A percentile compares a stretch with the other conserved stretches of the same genome.
phyloP scores from a whole-genome alignment of 495 filamentous ascomycete species.

The Penicillium dipodomyicola region DNA sequence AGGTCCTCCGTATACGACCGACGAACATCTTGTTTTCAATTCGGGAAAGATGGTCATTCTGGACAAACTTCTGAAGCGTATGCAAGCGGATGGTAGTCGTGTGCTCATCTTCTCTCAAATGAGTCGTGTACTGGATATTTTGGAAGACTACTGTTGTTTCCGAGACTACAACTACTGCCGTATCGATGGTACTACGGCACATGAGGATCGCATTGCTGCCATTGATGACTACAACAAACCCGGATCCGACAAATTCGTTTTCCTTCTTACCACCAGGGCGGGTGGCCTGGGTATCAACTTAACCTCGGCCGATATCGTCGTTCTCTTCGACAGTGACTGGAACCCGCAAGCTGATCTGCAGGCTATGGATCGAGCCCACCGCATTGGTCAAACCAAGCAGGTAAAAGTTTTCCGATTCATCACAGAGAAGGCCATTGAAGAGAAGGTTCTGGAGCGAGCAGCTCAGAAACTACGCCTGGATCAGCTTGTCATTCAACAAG shows the following conservation, averaged over 20 bases:
- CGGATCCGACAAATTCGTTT: conserved; percentile 94
- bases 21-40: conserved; percentile 92
- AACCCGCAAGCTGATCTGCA: conserved; percentile 98
- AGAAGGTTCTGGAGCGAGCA: conserved; percentile 95
- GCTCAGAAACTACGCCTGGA: conserved; percentile 97
- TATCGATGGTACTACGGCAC: conserved; percentile 95
- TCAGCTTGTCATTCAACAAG: conserved; percentile 99
- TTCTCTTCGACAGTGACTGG: conserved; percentile 99
- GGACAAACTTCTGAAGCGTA: conserved; percentile 82
- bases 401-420: conserved; percentile 95
- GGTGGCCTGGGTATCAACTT: conserved; percentile 98
- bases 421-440: conserved; percentile 96
- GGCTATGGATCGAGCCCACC: conserved; percentile 97
- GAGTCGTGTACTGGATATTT: conserved; percentile 93
- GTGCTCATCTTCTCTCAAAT: conserved; percentile 99
- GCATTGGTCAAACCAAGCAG: conserved; percentile 98
- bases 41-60: conserved; percentile 97
- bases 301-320: conserved; percentile 91
- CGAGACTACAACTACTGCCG: conserved; percentile 92
- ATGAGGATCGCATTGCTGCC: conserved; percentile 94
- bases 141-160: conserved; percentile 98
- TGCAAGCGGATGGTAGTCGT: conserved; percentile 82
- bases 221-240: conserved; percentile 99
- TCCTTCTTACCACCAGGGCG: conserved; percentile 94
- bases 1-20: conserved; percentile 95